These are phyloP conservation scores for Zizania palustris DNA, from an alignment of 202 grass and related monocot species.

Conservation along the genomic window DNA sequence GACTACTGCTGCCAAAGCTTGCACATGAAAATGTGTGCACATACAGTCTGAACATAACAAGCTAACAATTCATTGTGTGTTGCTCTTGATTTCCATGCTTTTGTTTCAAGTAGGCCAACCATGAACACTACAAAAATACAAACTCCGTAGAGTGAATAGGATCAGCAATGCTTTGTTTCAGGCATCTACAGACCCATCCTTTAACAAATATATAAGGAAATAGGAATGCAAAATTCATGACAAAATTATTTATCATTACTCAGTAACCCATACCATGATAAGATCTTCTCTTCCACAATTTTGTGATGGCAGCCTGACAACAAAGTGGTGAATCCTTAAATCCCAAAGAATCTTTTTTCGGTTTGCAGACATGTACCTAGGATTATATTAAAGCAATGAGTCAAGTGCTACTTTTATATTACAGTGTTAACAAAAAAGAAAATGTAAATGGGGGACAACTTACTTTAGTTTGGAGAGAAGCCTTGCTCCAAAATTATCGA, in stretches of 20 bases:
- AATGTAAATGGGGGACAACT: slow-evolving; percentile 41
- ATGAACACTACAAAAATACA: neutral
- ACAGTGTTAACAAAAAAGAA: slow-evolving; percentile 33
- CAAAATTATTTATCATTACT: slow-evolving; percentile 19
- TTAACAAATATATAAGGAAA: neutral
- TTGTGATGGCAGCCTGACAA: slow-evolving; percentile 65
- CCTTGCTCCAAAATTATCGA: slow-evolving; percentile 71
- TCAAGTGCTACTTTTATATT: slow-evolving; percentile 37
- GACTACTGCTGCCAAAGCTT: neutral
- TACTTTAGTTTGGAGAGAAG: slow-evolving; percentile 85
- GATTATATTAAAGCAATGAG: slow-evolving; percentile 43
- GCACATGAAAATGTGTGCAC: neutral
- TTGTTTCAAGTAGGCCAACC: neutral
- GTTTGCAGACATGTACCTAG: slow-evolving; percentile 72
- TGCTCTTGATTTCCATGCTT: neutral
- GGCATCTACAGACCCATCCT: neutral
- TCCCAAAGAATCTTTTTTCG: slow-evolving; percentile 78
- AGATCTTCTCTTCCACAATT: slow-evolving; percentile 52
- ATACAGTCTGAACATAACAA: neutral
- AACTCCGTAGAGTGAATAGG: slow-evolving; percentile 2
- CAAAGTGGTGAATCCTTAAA: slow-evolving; percentile 62
- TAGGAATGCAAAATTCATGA: slow-evolving; percentile 11
- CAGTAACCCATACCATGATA: slow-evolving; percentile 50
- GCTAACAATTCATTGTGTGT: neutral
- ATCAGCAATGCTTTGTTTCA: neutral